Evolutionary conservation across 176 grass and related monocot genomes (phyloP), one percentile per base, ranked within the genome.

Genomic region (Alloteropsis semialata): DNA sequence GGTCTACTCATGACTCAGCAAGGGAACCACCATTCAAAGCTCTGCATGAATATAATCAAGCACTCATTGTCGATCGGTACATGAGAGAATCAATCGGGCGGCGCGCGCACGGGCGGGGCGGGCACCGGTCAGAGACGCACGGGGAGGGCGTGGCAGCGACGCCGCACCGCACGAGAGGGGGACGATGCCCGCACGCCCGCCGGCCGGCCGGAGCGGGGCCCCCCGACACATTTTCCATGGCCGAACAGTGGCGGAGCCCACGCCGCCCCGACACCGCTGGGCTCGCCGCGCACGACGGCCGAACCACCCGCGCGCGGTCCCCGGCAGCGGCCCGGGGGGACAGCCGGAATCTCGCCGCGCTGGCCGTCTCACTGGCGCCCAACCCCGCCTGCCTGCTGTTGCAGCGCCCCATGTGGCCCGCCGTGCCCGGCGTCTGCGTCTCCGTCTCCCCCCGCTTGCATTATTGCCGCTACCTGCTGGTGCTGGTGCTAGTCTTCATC

Each of bases 141-240:
- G 82, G 81, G 37, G 21, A 8, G 72, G 34, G 21, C 33, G 73
- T 38, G 51, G 73, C 73, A 76, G 51, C 53, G 73, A 58, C 73
- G 18, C 51, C 3, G 15, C 32, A 75, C 32, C 30, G 16, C 61
- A 65, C 55, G 55, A 55, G 53, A n/a, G 8, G 51, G 2, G 53
- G 39, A 42, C 39, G 39, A 5, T 22, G 34, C 34, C 34, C 34
- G 34, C 34, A 36, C 41, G 41, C 41, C 25, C n/a, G 22, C 11
- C 38, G 65, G 10, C 2, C 37, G 10, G 41, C 2, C 7, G 6
- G 51, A n/a, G 10, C 41, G 19, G 10, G 14, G 39, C 9, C 50
- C 77, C 62, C 79, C 86, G 80, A 88, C 86, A 88, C 44, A 88
- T 83, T 82, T 88, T 88, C 86, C 86, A 64, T 30, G 78, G 51